Evolutionary conservation across 2,329 filamentous ascomycete species (phyloP).

Genomic region (Arthroderma sp.): DNA sequence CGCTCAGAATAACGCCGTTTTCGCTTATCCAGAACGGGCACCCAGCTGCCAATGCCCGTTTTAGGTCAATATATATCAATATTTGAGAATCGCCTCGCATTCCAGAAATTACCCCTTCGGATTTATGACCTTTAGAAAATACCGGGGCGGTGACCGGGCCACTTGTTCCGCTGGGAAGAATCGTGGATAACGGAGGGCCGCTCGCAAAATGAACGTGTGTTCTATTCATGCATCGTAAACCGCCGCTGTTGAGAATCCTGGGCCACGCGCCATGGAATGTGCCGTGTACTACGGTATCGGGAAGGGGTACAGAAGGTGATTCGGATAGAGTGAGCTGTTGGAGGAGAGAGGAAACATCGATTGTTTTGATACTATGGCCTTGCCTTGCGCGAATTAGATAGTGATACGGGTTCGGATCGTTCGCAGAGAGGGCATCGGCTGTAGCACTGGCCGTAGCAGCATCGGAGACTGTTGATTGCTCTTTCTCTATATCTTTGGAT

Average conservation of each 20-base stretch:
- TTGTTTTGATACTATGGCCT: conserved; percentile 68
- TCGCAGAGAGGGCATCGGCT: conserved; percentile 23
- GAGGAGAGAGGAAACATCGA: conserved; percentile 59
- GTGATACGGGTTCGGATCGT: conserved; percentile 42
- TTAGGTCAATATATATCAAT: conserved; percentile 63
- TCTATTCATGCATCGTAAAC: conserved; percentile 65
- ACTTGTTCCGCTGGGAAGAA: conserved; percentile 17
- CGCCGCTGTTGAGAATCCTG: conserved; percentile 60
- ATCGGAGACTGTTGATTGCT: conserved; percentile 11
- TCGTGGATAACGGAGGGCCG: conserved; percentile 44
- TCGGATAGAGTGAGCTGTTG: conserved; percentile 50
- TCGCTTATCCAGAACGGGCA: conserved; percentile 67
- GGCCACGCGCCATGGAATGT: conserved; percentile 75
- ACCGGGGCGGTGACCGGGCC: conserved; percentile 9
- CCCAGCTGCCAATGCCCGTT: conserved; percentile 47
- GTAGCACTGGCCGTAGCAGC: conserved; percentile 19
- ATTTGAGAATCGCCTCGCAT: conserved; percentile 69
- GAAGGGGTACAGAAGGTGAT: conserved; percentile 34
- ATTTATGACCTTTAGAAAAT: conserved; percentile 13
- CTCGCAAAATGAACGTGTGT: conserved; percentile 86
- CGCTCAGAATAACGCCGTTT: conserved; percentile 58
- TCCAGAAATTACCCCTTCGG: conserved; percentile 52
- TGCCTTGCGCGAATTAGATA: conserved; percentile 93
- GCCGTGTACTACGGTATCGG: conserved; percentile 64
- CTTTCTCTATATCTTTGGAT: conserved; percentile 2